These are phyloP conservation scores for Ascochyta koolunga DNA, from an alignment of 2,329 filamentous ascomycete species.

Conservation along the genomic window DNA sequence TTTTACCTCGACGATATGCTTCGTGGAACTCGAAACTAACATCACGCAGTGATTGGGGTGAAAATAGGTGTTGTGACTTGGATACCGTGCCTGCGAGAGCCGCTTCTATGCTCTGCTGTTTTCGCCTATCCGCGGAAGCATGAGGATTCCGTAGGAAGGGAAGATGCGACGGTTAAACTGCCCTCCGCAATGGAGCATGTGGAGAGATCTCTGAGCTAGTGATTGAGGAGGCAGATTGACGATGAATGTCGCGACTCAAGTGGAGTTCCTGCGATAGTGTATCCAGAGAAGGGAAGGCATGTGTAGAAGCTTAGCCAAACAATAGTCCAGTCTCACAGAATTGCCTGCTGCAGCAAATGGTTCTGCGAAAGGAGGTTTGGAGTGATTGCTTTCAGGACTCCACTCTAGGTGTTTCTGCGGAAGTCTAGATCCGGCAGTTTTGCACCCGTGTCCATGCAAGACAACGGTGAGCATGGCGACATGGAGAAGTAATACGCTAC, in stretches of 20 bases:
- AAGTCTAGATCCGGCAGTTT: constrained; percentile 14
- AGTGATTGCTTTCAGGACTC: constrained; percentile 7
- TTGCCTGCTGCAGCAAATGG: not conserved
- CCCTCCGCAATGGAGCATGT: constrained; percentile 16
- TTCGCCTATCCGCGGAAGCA: constrained; percentile 10
- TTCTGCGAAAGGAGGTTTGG: constrained; percentile 1
- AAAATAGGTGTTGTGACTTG: not conserved
- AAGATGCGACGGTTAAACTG: constrained; percentile 13
- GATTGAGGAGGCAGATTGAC: not conserved
- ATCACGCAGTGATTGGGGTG: not conserved
- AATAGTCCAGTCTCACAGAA: not conserved
- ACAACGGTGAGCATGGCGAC: not conserved
- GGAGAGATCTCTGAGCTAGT: constrained; percentile 15
- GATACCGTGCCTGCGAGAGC: not conserved
- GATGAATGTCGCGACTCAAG: constrained; percentile 7
- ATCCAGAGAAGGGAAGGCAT: not conserved
- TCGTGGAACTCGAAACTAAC: not conserved
- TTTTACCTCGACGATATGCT: not conserved
- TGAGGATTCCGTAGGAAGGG: not conserved
- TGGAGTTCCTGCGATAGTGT: constrained; percentile 1
- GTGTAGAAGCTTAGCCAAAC: constrained; percentile 9
- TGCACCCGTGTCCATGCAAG: constrained; percentile 2
- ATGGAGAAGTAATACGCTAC: constrained; percentile 4
- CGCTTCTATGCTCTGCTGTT: constrained; percentile 3
- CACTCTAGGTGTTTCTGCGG: not conserved